These are phyloP conservation scores for Phytophthora cactorum DNA, from an alignment of 352 stramenopile genomes.

Conservation along the genomic window DNA sequence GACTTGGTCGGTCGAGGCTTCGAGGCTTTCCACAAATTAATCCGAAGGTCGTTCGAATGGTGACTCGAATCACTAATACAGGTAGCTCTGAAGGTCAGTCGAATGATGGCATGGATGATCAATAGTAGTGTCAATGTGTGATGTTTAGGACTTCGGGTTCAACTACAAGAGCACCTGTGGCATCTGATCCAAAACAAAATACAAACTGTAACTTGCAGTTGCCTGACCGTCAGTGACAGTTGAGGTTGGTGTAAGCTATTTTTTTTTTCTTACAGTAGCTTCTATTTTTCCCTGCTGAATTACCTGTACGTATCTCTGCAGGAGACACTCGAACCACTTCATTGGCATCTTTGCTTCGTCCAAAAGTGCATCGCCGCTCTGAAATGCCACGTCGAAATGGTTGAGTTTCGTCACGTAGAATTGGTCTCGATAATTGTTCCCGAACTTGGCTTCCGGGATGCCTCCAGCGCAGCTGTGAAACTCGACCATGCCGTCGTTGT, in stretches of 20 bases:
- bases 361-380: slow-evolving; percentile 46
- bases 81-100: background rate
- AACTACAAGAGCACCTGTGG: background rate
- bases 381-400: slow-evolving; percentile 45
- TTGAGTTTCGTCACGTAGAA: slow-evolving; percentile 49
- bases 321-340: slow-evolving; percentile 64
- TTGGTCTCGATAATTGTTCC: slow-evolving; percentile 31
- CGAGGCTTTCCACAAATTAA: background rate
- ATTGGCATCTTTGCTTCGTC: slow-evolving; percentile 49
- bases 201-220: background rate
- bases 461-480: slow-evolving; percentile 43
- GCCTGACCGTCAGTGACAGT: no score
- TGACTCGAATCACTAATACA: background rate
- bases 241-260: no score
- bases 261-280: background rate
- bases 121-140: no score
- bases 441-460: slow-evolving; percentile 30
- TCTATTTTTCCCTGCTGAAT: background rate
- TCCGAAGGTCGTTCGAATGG: background rate
- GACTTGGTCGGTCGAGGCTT: no score
- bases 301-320: slow-evolving; percentile 23
- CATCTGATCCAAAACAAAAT: slow-evolving; percentile 1
- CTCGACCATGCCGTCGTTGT: slow-evolving; percentile 44
- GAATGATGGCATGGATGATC: background rate
- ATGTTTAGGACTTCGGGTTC: background rate